A percentile compares a stretch with the other conserved stretches of the same genome.
Conservation (phyloP, 257 asterid species). For the Linaria vulgaris region DNA sequence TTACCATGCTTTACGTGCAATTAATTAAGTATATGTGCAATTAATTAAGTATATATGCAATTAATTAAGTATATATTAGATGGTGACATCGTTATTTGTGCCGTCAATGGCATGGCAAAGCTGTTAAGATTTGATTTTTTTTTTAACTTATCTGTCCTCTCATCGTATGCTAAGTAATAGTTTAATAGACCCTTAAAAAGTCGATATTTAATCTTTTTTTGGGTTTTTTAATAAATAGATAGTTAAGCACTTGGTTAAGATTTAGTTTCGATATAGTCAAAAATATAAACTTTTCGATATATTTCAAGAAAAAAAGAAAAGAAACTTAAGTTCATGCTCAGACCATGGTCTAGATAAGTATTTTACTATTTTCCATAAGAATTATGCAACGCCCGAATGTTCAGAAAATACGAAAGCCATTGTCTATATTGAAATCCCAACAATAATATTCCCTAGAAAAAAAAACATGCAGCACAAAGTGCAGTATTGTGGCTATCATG, state of each 20-base stretch:
- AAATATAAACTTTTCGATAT: too few relatives aligned
- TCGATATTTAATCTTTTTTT: too few relatives aligned
- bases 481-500: slow-evolving; percentile 8
- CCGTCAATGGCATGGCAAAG: slow-evolving; percentile 17
- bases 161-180: too few relatives aligned
- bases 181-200: too few relatives aligned
- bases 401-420: neutral
- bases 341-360: too few relatives aligned
- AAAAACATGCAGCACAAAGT: neutral
- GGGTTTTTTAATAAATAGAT: too few relatives aligned
- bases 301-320: too few relatives aligned
- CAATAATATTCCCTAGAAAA: slow-evolving; percentile 4
- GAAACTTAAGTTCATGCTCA: too few relatives aligned
- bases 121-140: neutral
- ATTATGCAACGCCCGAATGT: neutral
- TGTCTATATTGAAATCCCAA: neutral
- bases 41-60: neutral
- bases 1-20: slow-evolving; percentile 13
- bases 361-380: neutral
- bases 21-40: neutral
- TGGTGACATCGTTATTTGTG: slow-evolving; percentile 2
- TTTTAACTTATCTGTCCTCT: too few relatives aligned
- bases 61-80: neutral
- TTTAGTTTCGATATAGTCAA: too few relatives aligned
- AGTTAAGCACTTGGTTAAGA: too few relatives aligned